Base-by-base conservation (phyloP, 306 rosid genomes). In the Fragaria ananassa region DNA sequence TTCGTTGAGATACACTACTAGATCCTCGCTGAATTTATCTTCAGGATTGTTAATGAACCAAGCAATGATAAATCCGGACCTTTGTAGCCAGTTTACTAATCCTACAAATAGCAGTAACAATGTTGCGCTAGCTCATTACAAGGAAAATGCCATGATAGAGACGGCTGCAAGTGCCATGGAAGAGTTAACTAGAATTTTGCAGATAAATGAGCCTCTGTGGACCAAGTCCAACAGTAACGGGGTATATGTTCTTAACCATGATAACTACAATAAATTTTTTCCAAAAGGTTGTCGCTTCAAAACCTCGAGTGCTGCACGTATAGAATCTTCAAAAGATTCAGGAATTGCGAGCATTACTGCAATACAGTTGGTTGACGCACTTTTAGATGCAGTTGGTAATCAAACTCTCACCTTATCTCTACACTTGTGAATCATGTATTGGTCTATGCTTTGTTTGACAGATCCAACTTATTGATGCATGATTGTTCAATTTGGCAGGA, bases 301-400 rank as follows among this genome's bases (percentile, higher is more conserved):
- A 3, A 68, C 54, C 6, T 19, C 83, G 19, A 49, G 25, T 65
- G 83, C 76, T 1, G 34, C 34, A 31, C 81, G 75, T 2, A 29
- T 66, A 0, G 98, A 93, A 74, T 71, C 97, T 23, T 87, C 98
- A 0, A 93, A 88, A 84, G 86, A 88, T 71, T 85, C 88, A 0
- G 77, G 79, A 75, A 56, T 76, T 5, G 96, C 90, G 60, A 44
- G 70, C 56, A 77, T 86, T 88, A 23, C 54, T 57, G 90, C 80
- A 34, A 8, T 56, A 68, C 76, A 82, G 9, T 78, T 93, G 74
- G 86, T 89, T 78, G 86, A 87, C 47, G 78, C 78, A 83, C 81
- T 93, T 63, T 23, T 89, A 5, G 82, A 91, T 83, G 56, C 88
- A 61, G 98, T 91, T 41, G 74, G 85, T 8, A 1, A 42, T 44